Percentiles rank a stretch among this genome's conserved stretches.
Evolutionary conservation across 73 alveolate genomes (phyloP).

Genomic region (Breviolum minutum): DNA sequence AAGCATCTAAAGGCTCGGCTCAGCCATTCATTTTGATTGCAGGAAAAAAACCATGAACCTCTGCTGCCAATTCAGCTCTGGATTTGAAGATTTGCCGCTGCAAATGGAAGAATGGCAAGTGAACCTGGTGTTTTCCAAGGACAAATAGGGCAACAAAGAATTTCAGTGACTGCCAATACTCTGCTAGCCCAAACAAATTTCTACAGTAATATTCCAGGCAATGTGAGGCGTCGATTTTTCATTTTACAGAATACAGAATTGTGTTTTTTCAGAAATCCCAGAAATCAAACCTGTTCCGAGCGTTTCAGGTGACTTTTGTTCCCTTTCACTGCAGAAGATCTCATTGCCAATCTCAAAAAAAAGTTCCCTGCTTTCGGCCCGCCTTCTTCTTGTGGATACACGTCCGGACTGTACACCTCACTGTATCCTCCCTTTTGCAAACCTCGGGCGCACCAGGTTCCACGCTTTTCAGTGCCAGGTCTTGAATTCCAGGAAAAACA

Average conservation of each 20-base stretch:
- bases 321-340: not conserved
- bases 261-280: too few species aligned
- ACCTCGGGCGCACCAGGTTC: slow-evolving; percentile 1
- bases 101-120: slow-evolving; percentile 50
- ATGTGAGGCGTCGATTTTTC: too few species aligned
- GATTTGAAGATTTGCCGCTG: slow-evolving; percentile 37
- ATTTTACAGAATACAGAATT: too few species aligned
- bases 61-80: slow-evolving; percentile 36
- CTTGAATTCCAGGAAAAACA: not conserved
- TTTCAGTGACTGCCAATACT: not conserved
- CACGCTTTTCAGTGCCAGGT: not conserved
- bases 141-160: not conserved
- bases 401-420: slow-evolving; percentile 57
- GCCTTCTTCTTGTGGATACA: slow-evolving; percentile 81
- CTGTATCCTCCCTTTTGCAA: slow-evolving; percentile 41
- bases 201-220: too few species aligned
- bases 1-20: too few species aligned
- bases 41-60: not conserved
- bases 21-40: too few species aligned
- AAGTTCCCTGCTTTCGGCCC: not conserved
- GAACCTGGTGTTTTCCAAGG: not conserved
- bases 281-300: too few species aligned
- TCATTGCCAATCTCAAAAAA: not conserved
- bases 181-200: not conserved
- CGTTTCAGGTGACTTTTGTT: too few species aligned